These are phyloP conservation scores for Aegilops speltoides DNA, from an alignment of 176 grass and related monocot genomes.

Conservation along the genomic window DNA sequence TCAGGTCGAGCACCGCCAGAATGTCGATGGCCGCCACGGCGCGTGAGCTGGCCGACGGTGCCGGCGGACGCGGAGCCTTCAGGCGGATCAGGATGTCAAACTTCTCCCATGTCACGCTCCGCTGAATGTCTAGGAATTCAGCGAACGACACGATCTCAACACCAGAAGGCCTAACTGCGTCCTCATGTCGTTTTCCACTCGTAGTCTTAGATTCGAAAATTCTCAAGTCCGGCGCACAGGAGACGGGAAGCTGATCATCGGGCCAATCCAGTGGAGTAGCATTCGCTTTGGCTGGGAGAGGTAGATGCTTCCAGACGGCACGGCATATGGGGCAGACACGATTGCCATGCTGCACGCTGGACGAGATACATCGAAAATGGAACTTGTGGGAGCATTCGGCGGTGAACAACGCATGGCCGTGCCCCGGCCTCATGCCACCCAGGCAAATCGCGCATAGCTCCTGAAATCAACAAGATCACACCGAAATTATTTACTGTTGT, in stretches of 20 bases:
- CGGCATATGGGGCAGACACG: conserved; percentile 62
- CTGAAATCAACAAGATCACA: conserved; percentile 36
- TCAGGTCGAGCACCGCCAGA: too few species aligned
- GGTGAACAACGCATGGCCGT: conserved; percentile 67
- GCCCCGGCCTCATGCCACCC: conserved; percentile 49
- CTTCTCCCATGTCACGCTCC: conserved; percentile 26
- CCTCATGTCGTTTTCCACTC: not conserved
- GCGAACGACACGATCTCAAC: conserved; percentile 41
- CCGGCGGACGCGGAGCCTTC: conserved; percentile 42
- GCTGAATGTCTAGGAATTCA: conserved; percentile 40
- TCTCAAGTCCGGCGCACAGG: not conserved
- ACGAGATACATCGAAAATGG: conserved; percentile 70
- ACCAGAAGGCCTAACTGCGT: not conserved
- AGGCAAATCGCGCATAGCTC: conserved; percentile 71
- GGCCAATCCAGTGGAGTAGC: conserved; percentile 25
- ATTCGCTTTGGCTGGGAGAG: not conserved
- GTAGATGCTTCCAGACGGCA: conserved; percentile 58
- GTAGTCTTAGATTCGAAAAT: too few species aligned
- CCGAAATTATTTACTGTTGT: not conserved
- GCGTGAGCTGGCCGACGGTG: not conserved
- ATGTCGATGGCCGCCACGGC: too few species aligned
- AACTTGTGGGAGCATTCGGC: conserved; percentile 80
- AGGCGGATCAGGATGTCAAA: conserved; percentile 74
- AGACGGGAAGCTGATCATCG: conserved; percentile 29
- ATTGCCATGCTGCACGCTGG: conserved; percentile 62